These are phyloP conservation scores for Dictyostelium firmibasis DNA, from an alignment of 78 protist species.

Conservation along the genomic window DNA sequence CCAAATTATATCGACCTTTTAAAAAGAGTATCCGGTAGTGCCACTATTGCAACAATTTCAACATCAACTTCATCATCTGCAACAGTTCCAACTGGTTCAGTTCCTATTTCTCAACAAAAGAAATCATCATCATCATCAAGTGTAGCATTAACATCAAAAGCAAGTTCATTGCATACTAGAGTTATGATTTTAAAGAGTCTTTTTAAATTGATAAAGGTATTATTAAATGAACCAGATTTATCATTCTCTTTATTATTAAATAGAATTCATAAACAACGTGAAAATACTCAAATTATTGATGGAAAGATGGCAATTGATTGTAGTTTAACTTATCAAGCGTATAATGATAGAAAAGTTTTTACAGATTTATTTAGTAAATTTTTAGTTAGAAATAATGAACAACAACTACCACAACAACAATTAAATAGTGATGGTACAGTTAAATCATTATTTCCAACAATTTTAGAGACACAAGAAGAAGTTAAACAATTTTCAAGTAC, in stretches of 20 bases:
- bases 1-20: slow-evolving; percentile 57
- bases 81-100: neutral
- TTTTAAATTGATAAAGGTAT: neutral
- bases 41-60: neutral
- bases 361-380: neutral
- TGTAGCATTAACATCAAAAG: neutral
- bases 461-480: slow-evolving; percentile 23
- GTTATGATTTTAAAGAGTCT: slow-evolving; percentile 18
- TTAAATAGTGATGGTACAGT: neutral
- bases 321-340: neutral
- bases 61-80: slow-evolving; percentile 5
- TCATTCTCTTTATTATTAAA: neutral
- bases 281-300: neutral
- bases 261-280: neutral
- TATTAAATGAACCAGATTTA: slow-evolving; percentile 1
- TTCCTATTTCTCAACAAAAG: neutral
- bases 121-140: neutral
- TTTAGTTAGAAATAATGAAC: neutral
- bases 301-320: neutral
- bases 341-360: neutral
- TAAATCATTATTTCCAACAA: slow-evolving; percentile 19
- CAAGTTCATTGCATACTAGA: neutral
- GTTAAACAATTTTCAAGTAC: neutral
- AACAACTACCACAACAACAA: neutral
- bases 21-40: slow-evolving; percentile 19